Base-by-base conservation (phyloP, 1,284 basidiomycete genomes). In the Entoloma clypeatum region DNA sequence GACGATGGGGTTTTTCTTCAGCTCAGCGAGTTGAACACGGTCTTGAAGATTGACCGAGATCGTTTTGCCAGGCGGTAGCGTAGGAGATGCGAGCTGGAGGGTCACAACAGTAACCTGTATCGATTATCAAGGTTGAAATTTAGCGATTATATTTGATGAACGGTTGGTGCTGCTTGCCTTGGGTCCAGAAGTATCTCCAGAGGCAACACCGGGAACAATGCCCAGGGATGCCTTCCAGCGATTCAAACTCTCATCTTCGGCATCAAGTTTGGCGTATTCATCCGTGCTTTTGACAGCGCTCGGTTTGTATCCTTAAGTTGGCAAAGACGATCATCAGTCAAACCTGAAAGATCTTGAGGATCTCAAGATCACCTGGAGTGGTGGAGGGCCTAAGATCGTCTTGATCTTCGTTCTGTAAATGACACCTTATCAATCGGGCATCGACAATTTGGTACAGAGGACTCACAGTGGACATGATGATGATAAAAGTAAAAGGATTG, bases 181-280 rank as follows among this genome's bases (percentile, higher is more conserved):
- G 45, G 87, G 83, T 10, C 76, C 79, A 52, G 48, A 62, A 16
- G 69, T 64, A 33, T 63, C 56, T 17, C 58, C 62, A 4, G 51
- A 36, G 17, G 65, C 36, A 11, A 55, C 71, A 38, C 75, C 80
- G 16, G 82, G 73, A 34, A 75, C 76, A 51, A 94, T 81, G 40
- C 92, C 92, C 24, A 95, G 74, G 48, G 84, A 92, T 17, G 87
- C 89, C 62, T 94, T 94, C 91, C 91, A 94, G 49, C 89, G 82
- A 10, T 78, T 77, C 57, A 89, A 69, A 61, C 85, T 89, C 63
- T 92, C 89, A 61, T 94, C 91, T 46, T 86, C 72, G 8, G 84
- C 86, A 63, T 93, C 91, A 40, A 93, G 75, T 32, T 81, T 65
- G 10, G 78, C 79, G 44, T 86, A 86, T 58, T 88, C 86, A 32